Evolutionary conservation across 2,329 filamentous ascomycete species (phyloP).

Genomic region (Arthrocladium fulminans): DNA sequence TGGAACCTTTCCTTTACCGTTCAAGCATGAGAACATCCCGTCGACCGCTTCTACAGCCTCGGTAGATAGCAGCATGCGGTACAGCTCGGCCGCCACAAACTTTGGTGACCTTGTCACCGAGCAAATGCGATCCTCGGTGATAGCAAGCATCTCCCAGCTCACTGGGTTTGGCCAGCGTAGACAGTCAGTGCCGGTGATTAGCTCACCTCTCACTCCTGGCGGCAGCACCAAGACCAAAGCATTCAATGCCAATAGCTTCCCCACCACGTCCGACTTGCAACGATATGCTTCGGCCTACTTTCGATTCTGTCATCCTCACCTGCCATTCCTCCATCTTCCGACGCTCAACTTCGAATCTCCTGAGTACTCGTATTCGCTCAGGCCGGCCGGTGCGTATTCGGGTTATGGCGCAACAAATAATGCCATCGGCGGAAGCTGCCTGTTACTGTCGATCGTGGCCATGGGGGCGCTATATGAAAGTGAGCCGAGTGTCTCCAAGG

Average conservation of each 20-base stretch:
- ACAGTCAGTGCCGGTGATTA: constrained; percentile 51
- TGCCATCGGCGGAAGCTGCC: constrained; percentile 72
- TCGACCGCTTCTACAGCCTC: constrained; percentile 40
- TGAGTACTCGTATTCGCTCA: constrained; percentile 52
- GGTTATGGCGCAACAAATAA: constrained; percentile 47
- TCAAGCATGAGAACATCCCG: constrained; percentile 30
- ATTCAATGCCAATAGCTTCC: constrained; percentile 50
- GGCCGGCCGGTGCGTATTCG: constrained; percentile 45
- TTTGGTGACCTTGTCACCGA: constrained; percentile 60
- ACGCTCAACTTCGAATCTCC: constrained; percentile 83
- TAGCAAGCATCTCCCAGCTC: constrained; percentile 53
- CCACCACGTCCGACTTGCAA: constrained; percentile 76
- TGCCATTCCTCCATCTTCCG: constrained; percentile 88
- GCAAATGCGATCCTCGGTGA: constrained; percentile 53
- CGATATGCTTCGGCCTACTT: constrained; percentile 86
- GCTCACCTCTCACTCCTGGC: constrained; percentile 40
- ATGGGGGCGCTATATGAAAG: constrained; percentile 79
- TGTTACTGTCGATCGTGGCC: constrained; percentile 82
- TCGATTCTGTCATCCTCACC: constrained; percentile 83
- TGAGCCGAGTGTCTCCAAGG: constrained; percentile 68
- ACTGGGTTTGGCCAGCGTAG: constrained; percentile 49
- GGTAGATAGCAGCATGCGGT: constrained; percentile 52
- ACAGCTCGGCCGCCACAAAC: constrained; percentile 52
- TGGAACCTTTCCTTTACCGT: constrained; percentile 42
- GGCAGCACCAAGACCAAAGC: constrained; percentile 27